Percentiles rank a stretch among this genome's conserved stretches.
phyloP scores from a whole-genome alignment of 176 grass and related monocot genomes.

The Neostapfia colusana region DNA sequence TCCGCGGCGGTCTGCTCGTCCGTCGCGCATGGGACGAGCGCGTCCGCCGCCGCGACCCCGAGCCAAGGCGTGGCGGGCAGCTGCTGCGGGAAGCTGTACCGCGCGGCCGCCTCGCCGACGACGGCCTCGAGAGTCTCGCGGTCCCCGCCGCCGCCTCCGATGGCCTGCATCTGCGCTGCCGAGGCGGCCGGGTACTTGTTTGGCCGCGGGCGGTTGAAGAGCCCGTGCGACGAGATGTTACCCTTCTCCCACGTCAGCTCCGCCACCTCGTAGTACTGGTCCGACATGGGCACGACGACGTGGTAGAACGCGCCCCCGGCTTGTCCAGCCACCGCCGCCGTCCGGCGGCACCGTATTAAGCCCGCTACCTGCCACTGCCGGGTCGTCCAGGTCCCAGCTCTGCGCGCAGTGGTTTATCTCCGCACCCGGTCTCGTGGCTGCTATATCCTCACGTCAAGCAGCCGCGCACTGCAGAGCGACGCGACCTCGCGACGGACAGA shows the following conservation, averaged over 20 bases:
- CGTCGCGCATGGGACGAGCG: constrained; percentile 62
- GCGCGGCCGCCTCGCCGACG: constrained; percentile 69
- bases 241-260: constrained; percentile 93
- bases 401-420: constrained; percentile 86
- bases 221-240: constrained; percentile 68
- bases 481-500: neutral
- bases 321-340: neutral
- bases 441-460: constrained; percentile 16
- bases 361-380: neutral
- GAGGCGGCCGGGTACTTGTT: constrained; percentile 25
- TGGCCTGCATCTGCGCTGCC: constrained; percentile 3
- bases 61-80: neutral
- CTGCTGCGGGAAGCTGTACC: constrained; percentile 31
- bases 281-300: constrained; percentile 31
- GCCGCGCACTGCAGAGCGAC: neutral
- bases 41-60: constrained; percentile 6
- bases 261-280: constrained; percentile 67
- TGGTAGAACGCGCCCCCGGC: neutral
- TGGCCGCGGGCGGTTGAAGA: constrained; percentile 38
- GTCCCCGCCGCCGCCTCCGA: constrained; percentile 17
- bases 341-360: neutral
- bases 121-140: constrained; percentile 79
- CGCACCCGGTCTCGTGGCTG: neutral
- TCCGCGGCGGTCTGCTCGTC: constrained; percentile 14
- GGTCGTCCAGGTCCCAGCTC: constrained; percentile 76